Conservation (phyloP, 331 rosid genomes). For the Prunus yedoensis region DNA sequence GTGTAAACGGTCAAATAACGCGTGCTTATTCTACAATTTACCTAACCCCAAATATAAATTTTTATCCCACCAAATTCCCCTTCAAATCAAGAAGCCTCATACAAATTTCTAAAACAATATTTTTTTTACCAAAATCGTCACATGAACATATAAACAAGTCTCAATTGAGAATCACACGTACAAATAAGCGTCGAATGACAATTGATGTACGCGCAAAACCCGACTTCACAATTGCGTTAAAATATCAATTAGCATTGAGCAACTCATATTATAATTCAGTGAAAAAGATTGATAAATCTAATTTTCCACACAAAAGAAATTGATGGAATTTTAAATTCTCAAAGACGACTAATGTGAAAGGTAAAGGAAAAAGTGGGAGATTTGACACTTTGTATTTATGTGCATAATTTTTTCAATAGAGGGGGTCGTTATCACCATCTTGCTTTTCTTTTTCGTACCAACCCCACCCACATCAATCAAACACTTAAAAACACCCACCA, state of each 20-base stretch:
- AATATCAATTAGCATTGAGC: no score
- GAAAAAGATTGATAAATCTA: no score
- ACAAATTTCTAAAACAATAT: neutral
- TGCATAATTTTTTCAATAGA: constrained; percentile 10
- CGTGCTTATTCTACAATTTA: neutral
- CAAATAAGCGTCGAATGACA: no score
- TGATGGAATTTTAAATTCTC: no score
- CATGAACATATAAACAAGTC: no score
- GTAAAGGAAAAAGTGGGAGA: neutral
- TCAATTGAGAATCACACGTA: no score
- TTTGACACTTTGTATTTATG: constrained; percentile 9
- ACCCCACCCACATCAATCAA: constrained; percentile 27
- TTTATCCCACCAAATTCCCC: neutral
- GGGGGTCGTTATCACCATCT: constrained; percentile 19
- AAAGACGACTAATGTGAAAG: neutral
- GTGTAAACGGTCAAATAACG: no score
- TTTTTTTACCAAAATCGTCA: neutral
- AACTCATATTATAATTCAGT: no score
- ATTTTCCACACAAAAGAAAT: neutral
- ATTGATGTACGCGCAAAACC: no score
- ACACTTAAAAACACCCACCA: constrained; percentile 33
- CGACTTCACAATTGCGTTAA: no score
- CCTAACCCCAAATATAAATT: no score
- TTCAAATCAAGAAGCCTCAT: neutral
- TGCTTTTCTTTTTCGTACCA: constrained; percentile 22